Evolutionary conservation across 106 monocot genomes (phyloP), one percentile per base, ranked within the genome.

Genomic region (Xerophyta viscosa): DNA sequence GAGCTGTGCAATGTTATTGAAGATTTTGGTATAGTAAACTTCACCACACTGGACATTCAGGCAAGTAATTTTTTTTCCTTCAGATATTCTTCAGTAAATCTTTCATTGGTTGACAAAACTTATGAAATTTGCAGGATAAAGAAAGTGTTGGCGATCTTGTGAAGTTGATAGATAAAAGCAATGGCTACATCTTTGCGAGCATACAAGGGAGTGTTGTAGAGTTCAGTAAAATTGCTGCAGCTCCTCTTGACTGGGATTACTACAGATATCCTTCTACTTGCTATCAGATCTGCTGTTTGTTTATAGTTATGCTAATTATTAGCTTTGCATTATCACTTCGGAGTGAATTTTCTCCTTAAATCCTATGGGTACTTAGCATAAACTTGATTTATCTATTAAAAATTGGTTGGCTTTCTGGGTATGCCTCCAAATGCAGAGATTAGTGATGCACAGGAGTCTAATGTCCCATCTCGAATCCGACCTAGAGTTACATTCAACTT

Each of bases 141-240:
- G 94, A 84, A 68, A 96, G 94, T 64, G 94, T 96, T 58, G 88
- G 84, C 31, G 88, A 88, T 71, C 88, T 96, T 51, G 71, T 96
- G 65, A 96, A 96, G 47, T 49, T 88, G 64, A 88, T 96, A 55
- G 94, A 96, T 66, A 96, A 96, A 60, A 84, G 75, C 72, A 94
- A 96, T 60, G 94, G 88, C 29, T 96, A 88, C 50, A 78, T 96
- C 66, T 96, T 96, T 81, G 50, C 81, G 41, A 62, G 84, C 55
- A 84, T 84, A 44, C 70, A 96, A 50, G 81, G 81, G 12, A 96
- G 94, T 56, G 67, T 76, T 12, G 75, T 88, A 24, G 94, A 96
- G 31, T 82, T 84, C 61, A 96, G 94, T 72, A 96, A 96, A 71
- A 68, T 96, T 68, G 84, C 94, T 31, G 94, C 88, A 17, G 77